Percentiles rank a stretch among this genome's conserved stretches.
Evolutionary conservation across 177 flowering plant species (phyloP).

Genomic region (Telopea speciosissima): DNA sequence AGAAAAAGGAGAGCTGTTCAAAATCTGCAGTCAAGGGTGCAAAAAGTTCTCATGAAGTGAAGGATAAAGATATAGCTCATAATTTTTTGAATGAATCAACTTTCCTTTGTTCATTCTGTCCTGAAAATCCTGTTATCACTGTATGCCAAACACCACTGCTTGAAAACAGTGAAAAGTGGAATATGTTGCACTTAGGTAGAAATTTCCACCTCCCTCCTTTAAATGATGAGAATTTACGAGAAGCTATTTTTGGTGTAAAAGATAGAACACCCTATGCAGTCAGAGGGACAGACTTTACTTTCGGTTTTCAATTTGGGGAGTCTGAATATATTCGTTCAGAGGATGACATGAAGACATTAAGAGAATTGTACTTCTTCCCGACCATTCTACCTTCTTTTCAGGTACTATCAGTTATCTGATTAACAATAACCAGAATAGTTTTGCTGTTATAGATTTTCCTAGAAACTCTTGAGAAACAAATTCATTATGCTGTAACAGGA

Average conservation of each 20-base stretch:
- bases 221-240: conserved; percentile 58
- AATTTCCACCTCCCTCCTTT: conserved; percentile 60
- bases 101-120: conserved; percentile 37
- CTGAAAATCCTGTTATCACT: conserved; percentile 73
- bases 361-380: conserved; percentile 73
- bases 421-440: conserved; percentile 2
- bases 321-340: conserved; percentile 35
- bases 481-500: conserved; percentile 45
- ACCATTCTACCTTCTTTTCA: conserved; percentile 80
- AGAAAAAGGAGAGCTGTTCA: conserved; percentile 23
- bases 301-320: conserved; percentile 61
- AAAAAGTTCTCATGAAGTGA: conserved; percentile 10
- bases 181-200: conserved; percentile 49
- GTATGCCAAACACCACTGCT: conserved; percentile 44
- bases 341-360: conserved; percentile 43
- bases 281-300: conserved; percentile 55
- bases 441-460: not conserved
- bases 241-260: conserved; percentile 48
- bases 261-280: conserved; percentile 14
- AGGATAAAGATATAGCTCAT: conserved; percentile 13
- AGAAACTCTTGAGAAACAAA: conserved; percentile 1
- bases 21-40: conserved; percentile 18
- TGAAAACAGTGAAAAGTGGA: conserved; percentile 39
- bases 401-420: conserved; percentile 32
- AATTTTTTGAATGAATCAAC: conserved; percentile 21